Base-by-base conservation (phyloP, 208 protist species). In the Phytomonas francai region DNA sequence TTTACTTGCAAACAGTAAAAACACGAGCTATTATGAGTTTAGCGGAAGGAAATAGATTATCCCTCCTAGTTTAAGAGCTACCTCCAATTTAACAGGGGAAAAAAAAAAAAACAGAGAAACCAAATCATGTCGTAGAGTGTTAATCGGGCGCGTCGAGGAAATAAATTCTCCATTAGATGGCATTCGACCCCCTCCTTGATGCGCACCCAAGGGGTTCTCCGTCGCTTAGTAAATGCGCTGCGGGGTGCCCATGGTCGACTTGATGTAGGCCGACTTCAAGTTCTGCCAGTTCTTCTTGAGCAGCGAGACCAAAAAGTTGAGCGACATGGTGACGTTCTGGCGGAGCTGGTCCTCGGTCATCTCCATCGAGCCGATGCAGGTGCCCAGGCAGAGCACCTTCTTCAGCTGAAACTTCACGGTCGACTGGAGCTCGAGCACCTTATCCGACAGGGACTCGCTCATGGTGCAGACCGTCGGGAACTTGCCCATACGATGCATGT, bases 221-320 rank as follows among this genome's bases (percentile, higher is more conserved):
- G 62, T n/a, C 8, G 8, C 58, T 87, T 90, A 97, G 87, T 99
- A 99, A 83, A 99, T 93, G 76, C 97, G 94, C 80, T 97, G 84
- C 54, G 97, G 85, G 75, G 90, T 92, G 77, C 98, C 98, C 98
- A 99, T 99, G 49, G 99, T 98, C 59, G 91, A 92, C 94, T 99
- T 99, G 84, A 99, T 96, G 96, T 99, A 96, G 57, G 99, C 83
- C 31, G 89, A 95, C 82, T 98, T 98, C 66, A 99, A 88, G 90
- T 99, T 99, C 91, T 99, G 98, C 99, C 98, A 99, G 78, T 98
- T 97, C 97, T 99, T 99, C 97, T 99, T 99, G 60, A 99, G 93
- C 36, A 99, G 93, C 30, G 98, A 99, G 59, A 99, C 97, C 34
- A 99, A 88, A 89, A 99, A 99, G 95, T 99, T 99, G 75, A 99